Evolutionary conservation across 225 moss, liverwort and hornwort species (phyloP).

Genomic region (Thuidium tamariscinum): DNA sequence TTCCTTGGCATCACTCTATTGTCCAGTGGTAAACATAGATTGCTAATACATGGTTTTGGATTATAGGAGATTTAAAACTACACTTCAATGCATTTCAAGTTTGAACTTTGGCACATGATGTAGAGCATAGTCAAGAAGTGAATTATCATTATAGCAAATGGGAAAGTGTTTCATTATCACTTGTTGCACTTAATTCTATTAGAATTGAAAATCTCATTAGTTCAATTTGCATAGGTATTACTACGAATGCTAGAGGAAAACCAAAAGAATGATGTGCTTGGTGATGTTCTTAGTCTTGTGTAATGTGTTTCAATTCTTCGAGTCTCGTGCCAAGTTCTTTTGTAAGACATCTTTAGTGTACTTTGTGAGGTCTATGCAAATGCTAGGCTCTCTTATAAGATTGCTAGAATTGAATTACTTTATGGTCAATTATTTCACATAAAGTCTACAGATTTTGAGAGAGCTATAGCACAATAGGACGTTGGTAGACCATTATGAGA

Average conservation of each 20-base stretch:
- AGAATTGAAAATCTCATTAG: background rate
- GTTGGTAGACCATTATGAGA: background rate
- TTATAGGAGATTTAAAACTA: constrained; percentile 15
- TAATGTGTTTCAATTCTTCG: background rate
- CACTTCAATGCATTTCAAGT: background rate
- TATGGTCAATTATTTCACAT: background rate
- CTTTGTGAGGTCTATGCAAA: background rate
- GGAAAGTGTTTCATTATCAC: constrained; percentile 6
- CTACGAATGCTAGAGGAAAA: background rate
- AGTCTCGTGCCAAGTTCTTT: background rate
- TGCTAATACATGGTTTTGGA: background rate
- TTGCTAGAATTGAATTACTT: background rate
- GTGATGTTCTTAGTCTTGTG: background rate
- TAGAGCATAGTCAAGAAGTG: constrained; percentile 20
- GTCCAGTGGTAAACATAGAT: background rate
- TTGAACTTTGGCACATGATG: constrained; percentile 12
- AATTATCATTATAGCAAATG: constrained; percentile 21
- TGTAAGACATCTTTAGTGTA: background rate
- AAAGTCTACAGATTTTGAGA: background rate
- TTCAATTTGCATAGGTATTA: background rate
- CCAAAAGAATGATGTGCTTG: background rate
- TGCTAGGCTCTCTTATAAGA: background rate
- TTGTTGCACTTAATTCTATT: background rate
- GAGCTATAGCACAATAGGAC: background rate
- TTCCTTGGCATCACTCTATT: background rate